These are phyloP conservation scores for Coniferiporia weirii DNA, from an alignment of 1,284 basidiomycete genomes.

Conservation along the genomic window DNA sequence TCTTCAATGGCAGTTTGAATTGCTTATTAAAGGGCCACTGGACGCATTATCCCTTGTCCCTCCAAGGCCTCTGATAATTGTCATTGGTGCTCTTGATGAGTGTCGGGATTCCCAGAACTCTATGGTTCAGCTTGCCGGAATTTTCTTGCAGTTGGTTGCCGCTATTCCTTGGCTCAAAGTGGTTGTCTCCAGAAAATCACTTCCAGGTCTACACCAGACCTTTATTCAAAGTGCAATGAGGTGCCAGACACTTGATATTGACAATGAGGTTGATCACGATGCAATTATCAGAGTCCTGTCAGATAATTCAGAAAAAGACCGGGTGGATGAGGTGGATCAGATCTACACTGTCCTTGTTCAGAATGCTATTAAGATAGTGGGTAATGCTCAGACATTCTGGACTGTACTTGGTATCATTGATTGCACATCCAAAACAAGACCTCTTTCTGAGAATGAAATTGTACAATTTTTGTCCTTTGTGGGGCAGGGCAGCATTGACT, in stretches of 20 bases:
- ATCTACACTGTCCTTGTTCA: no score
- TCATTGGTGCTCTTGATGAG: constrained; percentile 8
- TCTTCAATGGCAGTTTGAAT: neutral
- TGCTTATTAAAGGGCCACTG: neutral
- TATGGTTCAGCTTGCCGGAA: neutral
- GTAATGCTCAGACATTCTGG: neutral
- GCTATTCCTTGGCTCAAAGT: constrained; percentile 3
- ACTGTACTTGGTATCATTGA: neutral
- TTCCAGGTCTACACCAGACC: no score
- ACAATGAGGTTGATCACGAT: no score
- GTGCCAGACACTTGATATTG: no score
- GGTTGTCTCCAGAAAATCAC: no score
- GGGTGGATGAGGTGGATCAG: no score
- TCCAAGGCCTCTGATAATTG: constrained; percentile 1
- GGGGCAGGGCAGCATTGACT: neutral
- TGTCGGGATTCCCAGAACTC: neutral
- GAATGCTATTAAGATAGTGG: no score
- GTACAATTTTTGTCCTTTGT: neutral
- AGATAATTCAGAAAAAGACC: no score
- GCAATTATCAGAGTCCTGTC: no score
- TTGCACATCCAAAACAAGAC: neutral
- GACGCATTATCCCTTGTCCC: neutral
- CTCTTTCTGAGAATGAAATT: neutral
- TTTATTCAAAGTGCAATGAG: no score
- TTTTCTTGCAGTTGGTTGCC: no score